Evolutionary conservation across 345 rosid species (phyloP).

Genomic region (Zanthoxylum bungeanum): DNA sequence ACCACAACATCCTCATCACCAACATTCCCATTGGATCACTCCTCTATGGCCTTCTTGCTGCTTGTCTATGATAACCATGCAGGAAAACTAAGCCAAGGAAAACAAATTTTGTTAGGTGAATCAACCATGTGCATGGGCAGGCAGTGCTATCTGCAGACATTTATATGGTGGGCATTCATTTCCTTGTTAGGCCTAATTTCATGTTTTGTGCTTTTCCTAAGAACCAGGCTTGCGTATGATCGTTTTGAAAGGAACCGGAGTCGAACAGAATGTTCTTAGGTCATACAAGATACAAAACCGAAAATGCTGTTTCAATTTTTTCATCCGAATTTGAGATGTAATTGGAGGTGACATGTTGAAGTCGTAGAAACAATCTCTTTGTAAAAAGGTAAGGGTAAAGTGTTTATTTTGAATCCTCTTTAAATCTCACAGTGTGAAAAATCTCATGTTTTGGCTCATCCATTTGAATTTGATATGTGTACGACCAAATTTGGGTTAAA

Average conservation of each 20-base stretch:
- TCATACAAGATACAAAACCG: not conserved
- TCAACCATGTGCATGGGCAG: constrained; percentile 54
- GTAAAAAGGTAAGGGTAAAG: no score
- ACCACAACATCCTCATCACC: constrained; percentile 87
- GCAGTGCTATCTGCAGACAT: no score
- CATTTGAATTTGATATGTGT: no score
- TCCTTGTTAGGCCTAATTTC: no score
- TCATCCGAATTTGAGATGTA: not conserved
- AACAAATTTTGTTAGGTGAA: constrained; percentile 21
- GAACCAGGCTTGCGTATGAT: constrained; percentile 48
- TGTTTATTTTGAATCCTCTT: no score
- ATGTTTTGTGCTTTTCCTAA: no score
- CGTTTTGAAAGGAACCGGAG: constrained; percentile 33
- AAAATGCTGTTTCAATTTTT: not conserved
- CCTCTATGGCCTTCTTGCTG: constrained; percentile 72
- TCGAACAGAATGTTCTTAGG: constrained; percentile 22
- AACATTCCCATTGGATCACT: constrained; percentile 85
- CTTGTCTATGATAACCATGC: constrained; percentile 61
- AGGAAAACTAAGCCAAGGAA: constrained; percentile 14
- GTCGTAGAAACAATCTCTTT: no score
- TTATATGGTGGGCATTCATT: no score
- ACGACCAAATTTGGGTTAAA: no score
- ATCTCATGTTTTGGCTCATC: no score
- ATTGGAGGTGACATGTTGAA: no score
- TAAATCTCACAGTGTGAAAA: no score